Evolutionary conservation across 2,329 filamentous ascomycete genomes (phyloP).

Genomic region (Cercospora janseana): DNA sequence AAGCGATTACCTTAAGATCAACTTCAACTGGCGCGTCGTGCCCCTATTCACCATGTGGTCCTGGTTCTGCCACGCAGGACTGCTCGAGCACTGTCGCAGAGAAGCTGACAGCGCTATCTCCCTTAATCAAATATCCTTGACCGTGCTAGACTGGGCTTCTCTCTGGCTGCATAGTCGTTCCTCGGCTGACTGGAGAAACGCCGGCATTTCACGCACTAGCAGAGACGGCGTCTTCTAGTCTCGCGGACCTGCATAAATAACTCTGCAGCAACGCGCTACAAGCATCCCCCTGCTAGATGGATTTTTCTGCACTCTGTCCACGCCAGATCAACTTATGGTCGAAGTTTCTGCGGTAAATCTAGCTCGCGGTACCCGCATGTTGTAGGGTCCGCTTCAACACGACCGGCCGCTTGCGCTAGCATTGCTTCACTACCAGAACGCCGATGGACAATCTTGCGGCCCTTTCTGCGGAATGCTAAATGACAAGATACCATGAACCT

Average conservation of each 20-base stretch:
- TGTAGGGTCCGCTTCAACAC: neutral
- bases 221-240: neutral
- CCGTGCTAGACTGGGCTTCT: neutral
- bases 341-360: too few relatives aligned
- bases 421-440: constrained; percentile 4
- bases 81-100: too few relatives aligned
- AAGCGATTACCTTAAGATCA: constrained; percentile 16
- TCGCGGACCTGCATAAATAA: neutral
- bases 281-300: neutral
- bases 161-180: neutral
- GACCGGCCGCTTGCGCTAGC: neutral
- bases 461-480: too few relatives aligned
- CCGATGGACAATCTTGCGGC: neutral
- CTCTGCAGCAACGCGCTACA: neutral
- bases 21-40: constrained; percentile 17
- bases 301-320: neutral
- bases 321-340: too few relatives aligned
- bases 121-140: neutral
- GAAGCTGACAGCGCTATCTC: too few relatives aligned
- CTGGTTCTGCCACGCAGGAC: too few relatives aligned
- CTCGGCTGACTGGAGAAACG: constrained; percentile 9
- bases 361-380: neutral
- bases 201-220: neutral
- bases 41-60: neutral
- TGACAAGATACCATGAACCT: too few relatives aligned